Evolutionary conservation across 805 yeast species (phyloP).

Genomic region (Barnettozyma vustinii): DNA sequence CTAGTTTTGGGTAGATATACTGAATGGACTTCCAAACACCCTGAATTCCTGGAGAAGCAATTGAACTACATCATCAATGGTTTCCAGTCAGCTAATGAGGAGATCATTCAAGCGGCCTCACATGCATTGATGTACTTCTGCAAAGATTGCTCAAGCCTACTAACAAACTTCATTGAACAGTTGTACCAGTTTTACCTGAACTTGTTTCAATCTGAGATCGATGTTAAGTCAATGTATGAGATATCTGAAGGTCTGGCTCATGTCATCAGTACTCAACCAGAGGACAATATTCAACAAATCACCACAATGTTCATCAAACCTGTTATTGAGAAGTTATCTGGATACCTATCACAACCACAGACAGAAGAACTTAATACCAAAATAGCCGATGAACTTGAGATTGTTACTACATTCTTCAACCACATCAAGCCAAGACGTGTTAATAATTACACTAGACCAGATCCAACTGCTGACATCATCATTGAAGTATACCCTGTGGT

Average conservation of each 20-base stretch:
- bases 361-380: constrained; percentile 35
- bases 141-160: constrained; percentile 72
- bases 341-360: constrained; percentile 19
- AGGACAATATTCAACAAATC: constrained; percentile 46
- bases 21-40: constrained; percentile 88
- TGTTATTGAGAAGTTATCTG: constrained; percentile 43
- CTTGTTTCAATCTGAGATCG: constrained; percentile 44
- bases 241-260: constrained; percentile 88
- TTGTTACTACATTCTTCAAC: constrained; percentile 54
- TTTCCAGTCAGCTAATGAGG: constrained; percentile 37
- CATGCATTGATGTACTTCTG: constrained; percentile 93
- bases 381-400: constrained; percentile 71
- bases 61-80: constrained; percentile 80
- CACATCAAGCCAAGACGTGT: constrained; percentile 42
- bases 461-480: constrained; percentile 49
- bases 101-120: constrained; percentile 77
- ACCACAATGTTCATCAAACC: constrained; percentile 64
- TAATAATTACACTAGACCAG: constrained; percentile 23
- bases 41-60: constrained; percentile 75
- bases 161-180: constrained; percentile 68
- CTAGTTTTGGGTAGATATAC: constrained; percentile 94
- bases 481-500: constrained; percentile 60
- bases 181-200: constrained; percentile 66
- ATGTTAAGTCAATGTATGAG: constrained; percentile 65
- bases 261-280: constrained; percentile 59